Base-by-base conservation (phyloP, 768 basidiomycete species). In the Tephrocybe sp. region DNA sequence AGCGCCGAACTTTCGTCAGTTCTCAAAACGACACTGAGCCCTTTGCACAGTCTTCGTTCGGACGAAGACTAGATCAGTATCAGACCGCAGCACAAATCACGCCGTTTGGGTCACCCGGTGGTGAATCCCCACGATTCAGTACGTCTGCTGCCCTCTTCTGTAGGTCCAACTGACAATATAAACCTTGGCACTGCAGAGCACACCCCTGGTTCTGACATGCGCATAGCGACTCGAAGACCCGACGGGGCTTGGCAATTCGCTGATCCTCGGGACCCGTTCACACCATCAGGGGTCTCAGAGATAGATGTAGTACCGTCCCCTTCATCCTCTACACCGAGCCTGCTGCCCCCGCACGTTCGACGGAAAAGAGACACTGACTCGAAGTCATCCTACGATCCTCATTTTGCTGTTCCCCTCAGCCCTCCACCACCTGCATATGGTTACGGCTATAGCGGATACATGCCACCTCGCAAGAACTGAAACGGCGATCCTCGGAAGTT, bases 241-340 rank as follows among this genome's bases (percentile, higher is more conserved):
- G 78, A 82, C 52, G 81, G 82, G 18, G 76, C 73, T 44, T 84
- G 81, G 82, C 69, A 75, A 37, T 82, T 83, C 54, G 64, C 71
- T 12, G 70, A 76, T 35, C 69, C 75, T 1, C 63, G 66, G 15
- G 64, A 66, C 3, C 69, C 73, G 1, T 74, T 75, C 56, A 65
- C 67, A 24, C 75, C 76, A 2, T 35, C 54, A 9, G 72, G 73
- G 4, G 65, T 73, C 8, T 61, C 62, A 5, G 74, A 75, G 25
- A 55, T 73, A 32, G 72, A 72, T 18, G 58, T 65, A 24, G 38
- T 58, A 0, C 66, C 70, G 6, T 60, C 47, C 51, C 58, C 35
- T 46, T 40, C 56, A 45, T 35, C 22, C 30, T 47, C 22, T 19
- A 18, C 36, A 7, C 8, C 7, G 6, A 12, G 4, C 5, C n/a